Conservation (phyloP, 352 stramenopile genomes). For the Globisporangium paroecandrum region DNA sequence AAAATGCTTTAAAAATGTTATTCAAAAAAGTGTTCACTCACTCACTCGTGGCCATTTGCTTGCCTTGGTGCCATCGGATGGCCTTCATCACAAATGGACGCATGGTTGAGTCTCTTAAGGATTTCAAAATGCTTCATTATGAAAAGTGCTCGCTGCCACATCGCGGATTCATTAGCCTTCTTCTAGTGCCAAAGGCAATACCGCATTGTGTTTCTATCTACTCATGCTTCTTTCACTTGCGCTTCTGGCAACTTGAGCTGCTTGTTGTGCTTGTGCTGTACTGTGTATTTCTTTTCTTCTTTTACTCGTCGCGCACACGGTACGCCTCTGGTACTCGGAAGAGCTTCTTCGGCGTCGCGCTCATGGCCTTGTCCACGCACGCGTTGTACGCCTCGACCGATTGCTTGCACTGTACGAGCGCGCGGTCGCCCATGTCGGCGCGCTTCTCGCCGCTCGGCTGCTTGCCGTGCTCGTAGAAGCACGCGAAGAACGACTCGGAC, state of each 20-base stretch:
- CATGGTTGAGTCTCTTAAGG: not conserved
- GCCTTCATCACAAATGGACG: not conserved
- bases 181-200: not conserved
- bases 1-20: constrained; percentile 20
- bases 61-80: not conserved
- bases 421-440: constrained; percentile 63
- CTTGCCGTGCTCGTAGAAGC: constrained; percentile 82
- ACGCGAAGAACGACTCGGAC: constrained; percentile 73
- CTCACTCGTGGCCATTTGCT: not conserved
- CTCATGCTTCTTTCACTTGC: not conserved
- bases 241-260: not conserved
- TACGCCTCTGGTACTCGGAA: constrained; percentile 83
- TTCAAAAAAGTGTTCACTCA: constrained; percentile 1
- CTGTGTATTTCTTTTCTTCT: not conserved
- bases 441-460: constrained; percentile 48
- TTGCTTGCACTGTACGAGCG: constrained; percentile 51
- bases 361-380: constrained; percentile 60
- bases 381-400: constrained; percentile 65
- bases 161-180: not conserved
- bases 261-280: not conserved
- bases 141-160: not conserved
- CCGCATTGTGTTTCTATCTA: not conserved
- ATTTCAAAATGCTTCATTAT: not conserved
- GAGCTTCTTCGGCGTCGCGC: constrained; percentile 62
- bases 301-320: constrained; percentile 50